These are phyloP conservation scores for Astathelohania contejeani DNA, from an alignment of 371 early-diverging fungal species.

Conservation along the genomic window DNA sequence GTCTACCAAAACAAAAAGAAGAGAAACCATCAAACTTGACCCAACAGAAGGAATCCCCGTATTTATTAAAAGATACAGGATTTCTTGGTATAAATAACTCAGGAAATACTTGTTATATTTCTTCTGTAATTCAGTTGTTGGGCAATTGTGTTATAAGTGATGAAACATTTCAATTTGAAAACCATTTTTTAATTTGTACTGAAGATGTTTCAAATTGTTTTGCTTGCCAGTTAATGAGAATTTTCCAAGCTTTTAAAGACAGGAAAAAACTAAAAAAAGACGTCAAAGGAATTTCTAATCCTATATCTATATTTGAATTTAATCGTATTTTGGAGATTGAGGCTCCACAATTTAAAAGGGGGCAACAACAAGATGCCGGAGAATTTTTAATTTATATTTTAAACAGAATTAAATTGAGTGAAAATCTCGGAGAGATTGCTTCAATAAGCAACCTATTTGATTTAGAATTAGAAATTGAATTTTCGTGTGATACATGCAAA, in stretches of 20 bases:
- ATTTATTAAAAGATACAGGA: background rate
- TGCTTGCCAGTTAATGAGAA: constrained; percentile 42
- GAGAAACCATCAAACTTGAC: background rate
- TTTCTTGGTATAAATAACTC: constrained; percentile 43
- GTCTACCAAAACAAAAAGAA: background rate
- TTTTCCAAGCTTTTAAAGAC: constrained; percentile 10
- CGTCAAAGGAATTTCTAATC: background rate
- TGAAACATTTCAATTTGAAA: constrained; percentile 9
- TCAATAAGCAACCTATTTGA: no score
- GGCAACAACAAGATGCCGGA: constrained; percentile 44
- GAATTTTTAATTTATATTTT: constrained; percentile 39
- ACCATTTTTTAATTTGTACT: constrained; percentile 33
- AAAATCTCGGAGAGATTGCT: constrained; percentile 26
- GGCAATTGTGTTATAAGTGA: constrained; percentile 17
- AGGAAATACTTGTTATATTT: constrained; percentile 50
- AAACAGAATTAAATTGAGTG: constrained; percentile 19
- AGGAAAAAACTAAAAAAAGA: constrained; percentile 6
- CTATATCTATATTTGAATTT: background rate
- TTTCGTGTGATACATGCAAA: constrained; percentile 17
- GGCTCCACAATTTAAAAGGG: constrained; percentile 27
- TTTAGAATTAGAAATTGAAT: no score
- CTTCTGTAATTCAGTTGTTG: constrained; percentile 43
- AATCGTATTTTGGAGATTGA: constrained; percentile 16
- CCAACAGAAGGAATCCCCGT: background rate
- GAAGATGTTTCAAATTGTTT: constrained; percentile 40